phyloP scores from a whole-genome alignment of 257 asterid genomes.

The Gentiana straminea region DNA sequence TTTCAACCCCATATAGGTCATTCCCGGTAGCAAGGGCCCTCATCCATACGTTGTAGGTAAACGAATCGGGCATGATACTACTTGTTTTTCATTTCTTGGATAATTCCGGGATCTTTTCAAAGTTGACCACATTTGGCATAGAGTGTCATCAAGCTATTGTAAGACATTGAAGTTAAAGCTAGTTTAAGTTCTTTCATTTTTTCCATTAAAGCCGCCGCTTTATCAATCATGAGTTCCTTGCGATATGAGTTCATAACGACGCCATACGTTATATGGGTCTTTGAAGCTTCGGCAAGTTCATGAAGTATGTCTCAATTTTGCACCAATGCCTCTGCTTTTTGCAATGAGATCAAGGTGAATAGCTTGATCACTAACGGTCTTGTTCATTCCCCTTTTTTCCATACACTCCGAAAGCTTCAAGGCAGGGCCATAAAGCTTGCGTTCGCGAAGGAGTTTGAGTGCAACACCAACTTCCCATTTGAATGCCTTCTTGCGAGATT shows the following conservation, averaged over 20 bases:
- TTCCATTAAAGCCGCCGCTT: conserved; percentile 57
- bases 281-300: conserved; percentile 67
- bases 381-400: conserved; percentile 84
- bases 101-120: conserved; percentile 47
- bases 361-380: conserved; percentile 79
- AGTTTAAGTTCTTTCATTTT: conserved; percentile 84
- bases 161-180: conserved; percentile 66
- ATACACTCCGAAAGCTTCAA: conserved; percentile 77
- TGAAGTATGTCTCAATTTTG: conserved; percentile 65
- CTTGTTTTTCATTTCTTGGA: conserved; percentile 77
- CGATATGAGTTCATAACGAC: conserved; percentile 85
- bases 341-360: conserved; percentile 83
- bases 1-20: conserved; percentile 74
- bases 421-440: conserved; percentile 65
- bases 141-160: conserved; percentile 84
- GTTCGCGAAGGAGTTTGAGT: conserved; percentile 60
- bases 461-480: conserved; percentile 93
- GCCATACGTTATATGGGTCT: conserved; percentile 63
- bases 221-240: conserved; percentile 57
- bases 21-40: conserved; percentile 74
- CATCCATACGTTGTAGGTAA: conserved; percentile 89
- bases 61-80: conserved; percentile 58
- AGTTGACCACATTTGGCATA: conserved; percentile 45
- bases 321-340: conserved; percentile 44
- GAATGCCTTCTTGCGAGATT: conserved; percentile 57